Evolutionary conservation across 2,329 filamentous ascomycete species (phyloP).

Genomic region (Venturia nashicola): DNA sequence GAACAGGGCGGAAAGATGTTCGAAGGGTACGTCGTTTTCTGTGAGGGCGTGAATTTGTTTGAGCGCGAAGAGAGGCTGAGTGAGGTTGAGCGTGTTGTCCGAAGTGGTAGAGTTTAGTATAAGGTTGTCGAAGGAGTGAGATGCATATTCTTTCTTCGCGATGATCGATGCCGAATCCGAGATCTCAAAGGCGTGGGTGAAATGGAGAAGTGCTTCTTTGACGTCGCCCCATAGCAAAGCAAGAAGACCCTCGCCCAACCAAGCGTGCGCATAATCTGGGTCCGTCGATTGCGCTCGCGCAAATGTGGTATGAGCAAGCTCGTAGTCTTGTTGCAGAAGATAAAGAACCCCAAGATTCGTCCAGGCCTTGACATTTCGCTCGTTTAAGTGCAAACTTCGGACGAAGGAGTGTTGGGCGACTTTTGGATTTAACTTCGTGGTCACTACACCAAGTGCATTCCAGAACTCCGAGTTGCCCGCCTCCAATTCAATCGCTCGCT

Average conservation of each 20-base stretch:
- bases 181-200: constrained; percentile 91
- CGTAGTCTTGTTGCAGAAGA: constrained; percentile 67
- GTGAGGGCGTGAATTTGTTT: constrained; percentile 64
- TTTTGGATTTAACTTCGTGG: constrained; percentile 70
- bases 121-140: constrained; percentile 73
- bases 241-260: constrained; percentile 84
- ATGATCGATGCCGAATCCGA: constrained; percentile 63
- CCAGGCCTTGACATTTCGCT: constrained; percentile 74
- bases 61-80: constrained; percentile 81
- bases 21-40: constrained; percentile 57
- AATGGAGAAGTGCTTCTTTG: constrained; percentile 70
- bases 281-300: constrained; percentile 86
- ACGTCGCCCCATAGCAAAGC: constrained; percentile 63
- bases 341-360: constrained; percentile 83
- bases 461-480: constrained; percentile 92
- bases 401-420: constrained; percentile 92
- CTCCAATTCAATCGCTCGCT: constrained; percentile 88
- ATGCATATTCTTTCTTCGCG: constrained; percentile 65
- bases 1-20: constrained; percentile 69
- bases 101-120: constrained; percentile 41
- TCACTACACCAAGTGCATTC: constrained; percentile 89
- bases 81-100: constrained; percentile 37
- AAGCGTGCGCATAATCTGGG: constrained; percentile 84
- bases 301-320: constrained; percentile 84
- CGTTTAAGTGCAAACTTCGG: constrained; percentile 82